Conservation (phyloP, 192 early-diverging fungal genomes). For the Rhizophagus sp. region DNA sequence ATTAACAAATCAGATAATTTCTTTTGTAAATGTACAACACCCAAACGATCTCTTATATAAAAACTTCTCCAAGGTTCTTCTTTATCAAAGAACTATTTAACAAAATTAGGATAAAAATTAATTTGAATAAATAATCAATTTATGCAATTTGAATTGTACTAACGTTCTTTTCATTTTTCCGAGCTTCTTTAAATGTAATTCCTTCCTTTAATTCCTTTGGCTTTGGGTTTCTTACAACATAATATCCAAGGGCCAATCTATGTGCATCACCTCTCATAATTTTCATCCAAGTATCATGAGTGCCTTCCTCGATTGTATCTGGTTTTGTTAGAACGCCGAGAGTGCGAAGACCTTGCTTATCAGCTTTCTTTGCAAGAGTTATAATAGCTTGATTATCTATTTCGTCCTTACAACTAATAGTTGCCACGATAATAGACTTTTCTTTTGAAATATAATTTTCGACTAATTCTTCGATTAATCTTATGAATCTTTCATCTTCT, state of each 20-base stretch:
- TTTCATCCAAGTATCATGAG: conserved; percentile 51
- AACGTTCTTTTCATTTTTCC: background rate
- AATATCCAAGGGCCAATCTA: conserved; percentile 52
- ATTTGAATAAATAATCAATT: background rate
- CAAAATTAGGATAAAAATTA: background rate
- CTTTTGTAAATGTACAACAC: background rate
- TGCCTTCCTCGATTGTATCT: conserved; percentile 58
- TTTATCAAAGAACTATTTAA: conserved; percentile 4
- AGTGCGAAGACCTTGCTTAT: conserved; percentile 51
- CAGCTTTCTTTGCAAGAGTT: conserved; percentile 51
- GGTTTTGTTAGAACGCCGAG: conserved; percentile 65
- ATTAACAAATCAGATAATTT: conserved; percentile 24
- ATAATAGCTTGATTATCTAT: conserved; percentile 62
- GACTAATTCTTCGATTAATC: conserved; percentile 50
- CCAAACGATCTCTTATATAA: background rate
- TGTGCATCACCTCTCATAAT: conserved; percentile 52
- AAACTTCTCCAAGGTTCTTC: background rate
- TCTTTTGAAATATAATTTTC: conserved; percentile 48
- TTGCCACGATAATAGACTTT: conserved; percentile 56
- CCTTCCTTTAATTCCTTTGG: background rate
- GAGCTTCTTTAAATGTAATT: conserved; percentile 11
- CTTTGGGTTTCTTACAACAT: conserved; percentile 52
- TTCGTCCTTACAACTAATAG: conserved; percentile 60
- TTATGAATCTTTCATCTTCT: conserved; percentile 49
- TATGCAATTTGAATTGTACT: background rate